Evolutionary conservation across 2,329 filamentous ascomycete species (phyloP), one percentile per base, ranked within the genome.

Genomic region (Diaporthe humulicola): DNA sequence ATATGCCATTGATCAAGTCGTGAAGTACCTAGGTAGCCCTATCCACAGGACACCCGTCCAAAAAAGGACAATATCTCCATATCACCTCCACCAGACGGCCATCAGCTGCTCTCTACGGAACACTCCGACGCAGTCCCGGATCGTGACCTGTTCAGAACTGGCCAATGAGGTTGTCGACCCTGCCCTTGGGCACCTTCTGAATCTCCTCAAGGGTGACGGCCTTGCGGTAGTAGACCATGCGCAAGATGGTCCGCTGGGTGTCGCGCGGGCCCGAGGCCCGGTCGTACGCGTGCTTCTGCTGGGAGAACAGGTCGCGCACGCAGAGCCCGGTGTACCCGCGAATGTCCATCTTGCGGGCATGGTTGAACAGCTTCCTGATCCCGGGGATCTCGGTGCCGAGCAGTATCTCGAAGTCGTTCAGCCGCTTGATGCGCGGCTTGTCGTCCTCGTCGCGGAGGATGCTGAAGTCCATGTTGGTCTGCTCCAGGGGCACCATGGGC

Each of bases 381-480:
- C 22, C 22, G 19, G 38, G 50, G 8, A 33, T 12, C n/a, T 40
- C 45, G 5, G 2, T 0, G 14, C 48, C 25, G 40, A 72, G 28
- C 19, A 71, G n/a, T 1, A 7, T 9, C 25, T 74, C 50, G 22
- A 74, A 75, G 42, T 72, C 38, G 19, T 30, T 12, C 25, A 28
- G 9, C 40, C 45, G 40, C 14, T 38, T 56, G 42, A 67, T 52
- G 45, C 45, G 57, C 30, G 45, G 45, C n/a, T 50, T 54, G 1
- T 19, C 57, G 22, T 54, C 57, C 48, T 9, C 17, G 22, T 45
- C 22, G 12, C 38, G 9, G 33, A 64, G 57, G 45, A 25, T 17
- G 58, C 45, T 72, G 14, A 64, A 72, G 70, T 72, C 57, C 6
- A 72, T 42, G 42, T 74, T 75, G 40, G 74, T 71, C 38, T 71